Base-by-base conservation (phyloP, 441 rosid genomes). In the Isatis lusitanica region DNA sequence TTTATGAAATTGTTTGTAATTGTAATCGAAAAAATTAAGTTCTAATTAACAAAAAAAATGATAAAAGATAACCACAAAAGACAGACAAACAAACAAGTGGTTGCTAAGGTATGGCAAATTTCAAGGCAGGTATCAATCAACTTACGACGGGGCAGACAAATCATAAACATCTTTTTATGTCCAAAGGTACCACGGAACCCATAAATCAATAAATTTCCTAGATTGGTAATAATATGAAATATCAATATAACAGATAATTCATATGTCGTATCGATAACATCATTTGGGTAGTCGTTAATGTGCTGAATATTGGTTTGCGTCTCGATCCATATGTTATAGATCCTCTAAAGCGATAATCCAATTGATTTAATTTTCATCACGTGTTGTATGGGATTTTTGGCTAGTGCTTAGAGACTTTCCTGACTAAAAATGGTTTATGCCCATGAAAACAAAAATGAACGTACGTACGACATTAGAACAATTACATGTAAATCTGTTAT, bases 101-200 rank as follows among this genome's bases (percentile, higher is more conserved):
- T 71, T 59, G 50, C 66, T 28, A 75, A 70, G 50, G 48, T 39
- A 44, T n/a, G 67, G 42, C 63, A 72, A 64, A 65, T 40, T 35
- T 52, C 38, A 53, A 43, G 59, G 51, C 70, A 66, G 74, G 73
- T 66, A 67, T 77, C 76, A 59, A 72, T 72, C 77, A 72, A 72
- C 73, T 71, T 66, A 61, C 21, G 44, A 77, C 57, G 42, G 30
- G 56, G 47, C 26, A 65, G 64, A 66, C 80, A 59, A 21, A 71
- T 59, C 69, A 51, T 43, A 65, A 33, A 66, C 57, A 33, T 26
- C 80, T 66, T 42, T 58, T 61, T 68, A 68, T 69, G 66, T 71
- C 70, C 46, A 66, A 71, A 71, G 69, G 70, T 66, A 77, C 80
- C 66, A 72, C 70, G 74, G 80, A 77, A 52, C 90, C 85, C 82